phyloP scores from a whole-genome alignment of 495 filamentous ascomycete genomes.

The Talaromyces thailandensis region DNA sequence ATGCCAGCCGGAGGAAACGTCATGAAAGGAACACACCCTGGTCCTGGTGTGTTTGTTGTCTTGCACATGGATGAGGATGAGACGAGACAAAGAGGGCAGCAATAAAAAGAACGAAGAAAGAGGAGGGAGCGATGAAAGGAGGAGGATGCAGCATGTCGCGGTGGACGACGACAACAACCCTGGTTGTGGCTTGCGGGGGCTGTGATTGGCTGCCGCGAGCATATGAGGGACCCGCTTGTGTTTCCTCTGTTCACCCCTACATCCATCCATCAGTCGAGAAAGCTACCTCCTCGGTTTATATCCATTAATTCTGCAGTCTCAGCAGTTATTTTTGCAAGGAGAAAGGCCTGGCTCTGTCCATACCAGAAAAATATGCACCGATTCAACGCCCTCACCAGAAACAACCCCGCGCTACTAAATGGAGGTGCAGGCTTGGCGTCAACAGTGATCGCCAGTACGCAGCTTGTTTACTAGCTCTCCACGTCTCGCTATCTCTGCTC shows the following conservation, averaged over 20 bases:
- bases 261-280: neutral
- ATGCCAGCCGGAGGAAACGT: conserved; percentile 1
- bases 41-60: neutral
- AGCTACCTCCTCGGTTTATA: neutral
- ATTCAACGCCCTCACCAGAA: neutral
- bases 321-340: too few relatives aligned
- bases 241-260: neutral
- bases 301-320: too few relatives aligned
- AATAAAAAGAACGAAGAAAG: neutral
- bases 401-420: neutral
- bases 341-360: too few relatives aligned
- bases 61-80: neutral
- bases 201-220: neutral
- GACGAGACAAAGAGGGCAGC: neutral
- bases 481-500: neutral
- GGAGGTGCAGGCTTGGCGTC: neutral
- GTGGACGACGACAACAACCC: neutral
- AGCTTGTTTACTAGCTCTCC: neutral
- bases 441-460: neutral
- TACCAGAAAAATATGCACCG: too few relatives aligned
- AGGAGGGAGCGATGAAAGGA: neutral
- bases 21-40: conserved; percentile 3
- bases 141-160: neutral
- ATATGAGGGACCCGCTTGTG: neutral
- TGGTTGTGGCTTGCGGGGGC: neutral